Conservation (phyloP, 441 rosid genomes). For the Flueggea neowawraea region DNA sequence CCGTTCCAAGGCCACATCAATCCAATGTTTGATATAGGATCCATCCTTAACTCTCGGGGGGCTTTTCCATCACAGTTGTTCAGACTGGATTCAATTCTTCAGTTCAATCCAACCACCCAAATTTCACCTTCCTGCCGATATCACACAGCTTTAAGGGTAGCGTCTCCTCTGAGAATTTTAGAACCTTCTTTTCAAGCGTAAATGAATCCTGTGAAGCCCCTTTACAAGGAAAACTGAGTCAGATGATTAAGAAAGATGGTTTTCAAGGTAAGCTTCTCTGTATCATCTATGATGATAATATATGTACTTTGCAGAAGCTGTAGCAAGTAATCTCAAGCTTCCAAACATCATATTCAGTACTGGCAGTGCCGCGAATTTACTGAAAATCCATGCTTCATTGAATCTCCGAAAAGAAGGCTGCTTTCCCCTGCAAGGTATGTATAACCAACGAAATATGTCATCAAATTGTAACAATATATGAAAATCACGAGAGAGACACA, state of each 20-base stretch:
- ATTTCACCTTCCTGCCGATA: too few relatives aligned
- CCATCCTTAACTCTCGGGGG: slow-evolving; percentile 31
- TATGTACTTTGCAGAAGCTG: slow-evolving; percentile 24
- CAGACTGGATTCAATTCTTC: slow-evolving; percentile 33
- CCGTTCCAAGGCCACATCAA: slow-evolving; percentile 37
- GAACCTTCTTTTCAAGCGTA: background rate
- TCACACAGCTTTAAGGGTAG: slow-evolving; percentile 1
- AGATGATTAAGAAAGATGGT: slow-evolving; percentile 6
- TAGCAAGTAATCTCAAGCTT: slow-evolving; percentile 18
- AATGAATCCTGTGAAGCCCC: slow-evolving; percentile 9
- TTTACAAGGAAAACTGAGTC: slow-evolving; percentile 20
- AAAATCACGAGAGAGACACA: too few relatives aligned
- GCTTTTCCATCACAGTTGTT: slow-evolving; percentile 24
- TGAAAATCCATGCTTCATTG: slow-evolving; percentile 8
- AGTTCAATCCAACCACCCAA: slow-evolving; percentile 20
- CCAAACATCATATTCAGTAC: slow-evolving; percentile 23
- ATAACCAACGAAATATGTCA: too few relatives aligned
- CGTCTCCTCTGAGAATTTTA: background rate
- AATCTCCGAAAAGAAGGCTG: slow-evolving; percentile 10
- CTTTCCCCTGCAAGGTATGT: slow-evolving; percentile 14
- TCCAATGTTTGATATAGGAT: slow-evolving; percentile 44
- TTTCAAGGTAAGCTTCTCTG: slow-evolving; percentile 3
- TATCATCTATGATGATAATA: slow-evolving; percentile 26
- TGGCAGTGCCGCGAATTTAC: slow-evolving; percentile 12
- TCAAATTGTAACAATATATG: too few relatives aligned